These are phyloP conservation scores for Pseudotsuga menziesii DNA, from an alignment of 75 land plant genomes.

Conservation along the genomic window DNA sequence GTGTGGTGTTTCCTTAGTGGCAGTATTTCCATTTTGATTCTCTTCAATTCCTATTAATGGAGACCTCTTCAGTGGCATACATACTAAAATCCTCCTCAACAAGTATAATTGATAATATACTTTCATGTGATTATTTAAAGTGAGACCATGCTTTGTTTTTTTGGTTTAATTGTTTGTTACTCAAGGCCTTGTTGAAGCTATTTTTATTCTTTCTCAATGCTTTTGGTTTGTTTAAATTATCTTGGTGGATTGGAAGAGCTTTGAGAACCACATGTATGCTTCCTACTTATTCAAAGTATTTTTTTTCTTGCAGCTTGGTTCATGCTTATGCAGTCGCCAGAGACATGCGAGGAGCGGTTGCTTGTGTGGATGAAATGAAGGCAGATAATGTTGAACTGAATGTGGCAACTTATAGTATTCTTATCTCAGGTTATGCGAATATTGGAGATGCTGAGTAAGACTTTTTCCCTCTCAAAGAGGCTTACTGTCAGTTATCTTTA, in stretches of 20 bases:
- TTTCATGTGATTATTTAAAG: no score
- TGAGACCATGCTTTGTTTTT: not conserved
- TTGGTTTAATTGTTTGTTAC: not conserved
- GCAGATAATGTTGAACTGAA: conserved; percentile 73
- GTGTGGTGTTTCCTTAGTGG: not conserved
- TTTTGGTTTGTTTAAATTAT: not conserved
- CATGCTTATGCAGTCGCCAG: conserved; percentile 92
- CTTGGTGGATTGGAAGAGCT: not conserved
- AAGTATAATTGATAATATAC: no score
- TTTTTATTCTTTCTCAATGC: not conserved
- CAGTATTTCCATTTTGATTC: not conserved
- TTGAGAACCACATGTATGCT: not conserved
- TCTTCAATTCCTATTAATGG: no score
- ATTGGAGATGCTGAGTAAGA: conserved; percentile 68
- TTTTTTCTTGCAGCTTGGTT: conserved; percentile 73
- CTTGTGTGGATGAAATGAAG: conserved; percentile 87
- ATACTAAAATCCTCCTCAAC: no score
- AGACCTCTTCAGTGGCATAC: no score
- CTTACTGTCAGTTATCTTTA: not conserved
- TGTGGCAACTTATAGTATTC: conserved; percentile 71
- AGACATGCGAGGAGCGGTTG: conserved; percentile 95
- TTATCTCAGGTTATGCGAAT: conserved; percentile 89
- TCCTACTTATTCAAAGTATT: not conserved
- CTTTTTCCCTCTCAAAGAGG: not conserved
- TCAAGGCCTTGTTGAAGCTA: not conserved